Base-by-base conservation (phyloP, 1,284 basidiomycete species). In the Ustilago lituana region DNA sequence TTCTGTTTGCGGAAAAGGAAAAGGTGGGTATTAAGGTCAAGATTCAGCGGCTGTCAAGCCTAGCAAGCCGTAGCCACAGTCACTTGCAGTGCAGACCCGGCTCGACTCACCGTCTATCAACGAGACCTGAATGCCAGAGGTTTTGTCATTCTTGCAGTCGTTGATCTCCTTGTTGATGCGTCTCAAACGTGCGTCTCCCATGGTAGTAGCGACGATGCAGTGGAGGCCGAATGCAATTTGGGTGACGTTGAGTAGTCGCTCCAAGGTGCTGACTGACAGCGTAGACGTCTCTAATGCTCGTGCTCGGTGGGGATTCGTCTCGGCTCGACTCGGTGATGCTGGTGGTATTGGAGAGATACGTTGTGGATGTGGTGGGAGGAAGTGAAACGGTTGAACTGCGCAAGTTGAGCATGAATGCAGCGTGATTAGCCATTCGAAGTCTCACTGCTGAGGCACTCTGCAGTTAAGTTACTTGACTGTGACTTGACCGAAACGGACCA, bases 101-200 rank as follows among this genome's bases (percentile, higher is more conserved):
- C n/a, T 22, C 10, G 2, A 50, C 73, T 48, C 39, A 79, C 79
- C 79, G 44, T 93, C 92, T 77, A 97, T 85, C 82, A 93, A 89
- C 64, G 92, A 90, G 74, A 97, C 90, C 67, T 85, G 86, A 80
- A 97, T 92, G 60, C 88, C 89, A 27, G 91, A 93, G 14, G 88
- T 86, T 85, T 90, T 92, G 86, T 97, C 94, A 81, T 90, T 93
- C 85, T 93, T 92, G 87, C 93, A 95, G 83, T 95, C 93, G 91
- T 69, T 69, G 54, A 82, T 82, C 69, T 82, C 94, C 85, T 94
- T 95, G 84, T 92, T 92, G 31, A 96, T 90, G 77, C 93, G 86
- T 73, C 93, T 87, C 52, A 94, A 87, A 69, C 94, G 86, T 53
- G 94, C 92, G 82, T 95, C 92, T 15, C 84, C 83, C 85, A 86